A percentile compares a stretch with the other conserved stretches of the same genome.
These are phyloP conservation scores for Hibiscus tridactylites DNA, from an alignment of 345 rosid species.

Conservation along the genomic window DNA sequence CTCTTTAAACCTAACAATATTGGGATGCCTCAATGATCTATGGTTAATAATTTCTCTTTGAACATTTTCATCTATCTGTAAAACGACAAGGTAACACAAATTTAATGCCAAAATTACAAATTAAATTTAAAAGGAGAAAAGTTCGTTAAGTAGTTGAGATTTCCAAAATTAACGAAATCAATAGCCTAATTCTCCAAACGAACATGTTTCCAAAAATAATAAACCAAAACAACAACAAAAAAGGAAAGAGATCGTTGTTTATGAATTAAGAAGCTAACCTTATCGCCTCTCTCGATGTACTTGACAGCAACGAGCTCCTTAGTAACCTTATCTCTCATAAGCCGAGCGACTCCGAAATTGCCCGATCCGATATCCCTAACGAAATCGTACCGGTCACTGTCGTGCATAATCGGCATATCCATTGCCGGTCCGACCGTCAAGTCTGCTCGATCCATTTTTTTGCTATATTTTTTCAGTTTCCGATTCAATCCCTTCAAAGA, in stretches of 20 bases:
- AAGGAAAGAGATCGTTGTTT: not conserved
- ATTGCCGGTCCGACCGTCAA: constrained; percentile 46
- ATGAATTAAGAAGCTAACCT: constrained; percentile 24
- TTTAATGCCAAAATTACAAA: not conserved
- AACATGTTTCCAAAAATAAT: constrained; percentile 16
- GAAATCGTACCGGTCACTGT: constrained; percentile 84
- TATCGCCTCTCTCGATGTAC: constrained; percentile 93
- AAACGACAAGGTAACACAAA: constrained; percentile 4
- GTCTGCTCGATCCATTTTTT: constrained; percentile 44
- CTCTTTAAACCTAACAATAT: constrained; percentile 93
- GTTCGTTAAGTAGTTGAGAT: not conserved
- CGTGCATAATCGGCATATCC: constrained; percentile 97
- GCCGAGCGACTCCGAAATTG: constrained; percentile 83
- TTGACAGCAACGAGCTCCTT: constrained; percentile 93
- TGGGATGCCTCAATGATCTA: constrained; percentile 87
- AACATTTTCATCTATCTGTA: constrained; percentile 93
- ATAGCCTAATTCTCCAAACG: constrained; percentile 9
- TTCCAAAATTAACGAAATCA: not conserved
- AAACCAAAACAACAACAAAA: not conserved
- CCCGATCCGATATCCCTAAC: constrained; percentile 87
- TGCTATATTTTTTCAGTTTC: not conserved
- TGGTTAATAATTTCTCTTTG: constrained; percentile 91
- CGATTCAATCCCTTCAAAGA: not conserved
- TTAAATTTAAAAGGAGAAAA: not conserved
- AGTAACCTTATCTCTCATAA: constrained; percentile 73